These are phyloP conservation scores for Mortierella sp. DNA, from an alignment of 371 early-diverging fungal species.

Conservation along the genomic window DNA sequence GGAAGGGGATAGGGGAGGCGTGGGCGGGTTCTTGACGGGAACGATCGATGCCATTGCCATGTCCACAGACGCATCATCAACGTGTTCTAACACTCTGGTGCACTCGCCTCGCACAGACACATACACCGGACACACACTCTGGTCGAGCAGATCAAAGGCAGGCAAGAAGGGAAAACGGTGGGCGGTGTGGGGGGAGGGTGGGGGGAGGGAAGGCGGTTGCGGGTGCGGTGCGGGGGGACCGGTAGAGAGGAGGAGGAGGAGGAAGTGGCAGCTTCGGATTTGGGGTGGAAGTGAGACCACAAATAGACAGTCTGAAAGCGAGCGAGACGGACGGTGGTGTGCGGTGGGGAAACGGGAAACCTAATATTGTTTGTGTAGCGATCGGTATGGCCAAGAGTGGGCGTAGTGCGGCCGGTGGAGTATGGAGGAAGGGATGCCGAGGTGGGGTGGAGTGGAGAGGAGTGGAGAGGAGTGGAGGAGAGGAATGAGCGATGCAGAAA, in stretches of 20 bases:
- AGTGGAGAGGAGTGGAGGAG: neutral
- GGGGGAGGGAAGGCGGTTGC: neutral
- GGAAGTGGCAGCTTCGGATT: no score
- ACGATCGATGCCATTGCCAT: constrained; percentile 38
- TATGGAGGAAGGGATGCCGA: neutral
- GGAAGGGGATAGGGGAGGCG: constrained; percentile 12
- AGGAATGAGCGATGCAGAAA: constrained; percentile 1
- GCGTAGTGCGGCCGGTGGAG: neutral
- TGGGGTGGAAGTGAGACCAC: no score
- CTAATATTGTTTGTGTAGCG: no score
- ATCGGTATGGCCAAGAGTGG: neutral
- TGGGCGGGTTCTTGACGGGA: constrained; percentile 11
- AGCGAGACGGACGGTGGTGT: no score
- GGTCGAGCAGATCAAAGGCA: neutral
- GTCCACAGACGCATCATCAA: constrained; percentile 30
- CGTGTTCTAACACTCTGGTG: neutral
- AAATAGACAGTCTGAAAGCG: no score
- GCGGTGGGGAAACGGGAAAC: no score
- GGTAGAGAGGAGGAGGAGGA: no score
- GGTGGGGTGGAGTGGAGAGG: neutral
- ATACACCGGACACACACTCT: neutral
- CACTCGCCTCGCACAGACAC: no score
- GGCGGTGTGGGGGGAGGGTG: neutral
- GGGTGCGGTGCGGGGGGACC: no score
- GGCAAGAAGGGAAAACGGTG: neutral